phyloP scores from a whole-genome alignment of 2,329 filamentous ascomycete genomes.

The Xylariaceae sp. region DNA sequence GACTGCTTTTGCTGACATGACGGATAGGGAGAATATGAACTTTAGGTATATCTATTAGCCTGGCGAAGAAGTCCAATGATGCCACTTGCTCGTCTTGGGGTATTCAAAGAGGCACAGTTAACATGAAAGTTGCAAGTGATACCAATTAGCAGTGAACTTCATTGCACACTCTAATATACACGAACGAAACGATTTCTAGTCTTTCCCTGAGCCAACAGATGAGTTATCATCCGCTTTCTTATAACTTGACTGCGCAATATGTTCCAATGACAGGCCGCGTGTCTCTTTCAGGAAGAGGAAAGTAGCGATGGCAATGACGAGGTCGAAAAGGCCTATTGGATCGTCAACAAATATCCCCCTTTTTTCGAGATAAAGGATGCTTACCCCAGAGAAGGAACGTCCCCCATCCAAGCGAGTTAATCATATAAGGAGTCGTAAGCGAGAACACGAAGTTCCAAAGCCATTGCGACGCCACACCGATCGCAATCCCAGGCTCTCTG shows the following conservation, averaged over 20 bases:
- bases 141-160: not conserved
- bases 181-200: not conserved
- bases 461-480: conserved; percentile 45
- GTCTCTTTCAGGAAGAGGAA: conserved; percentile 61
- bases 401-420: conserved; percentile 42
- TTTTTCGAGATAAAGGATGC: not conserved
- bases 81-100: too few relatives aligned
- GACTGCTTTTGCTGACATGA: conserved; percentile 49
- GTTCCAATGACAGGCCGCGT: conserved; percentile 62
- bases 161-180: not conserved
- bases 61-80: too few relatives aligned
- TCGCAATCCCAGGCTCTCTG: conserved; percentile 42
- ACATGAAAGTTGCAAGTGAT: too few relatives aligned
- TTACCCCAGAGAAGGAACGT: conserved; percentile 44
- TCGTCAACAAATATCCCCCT: not conserved
- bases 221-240: conserved; percentile 15
- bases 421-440: conserved; percentile 46
- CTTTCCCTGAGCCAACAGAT: conserved; percentile 7
- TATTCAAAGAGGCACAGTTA: conserved; percentile 13
- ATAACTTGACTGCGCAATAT: conserved; percentile 36
- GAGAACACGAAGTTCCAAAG: conserved; percentile 46
- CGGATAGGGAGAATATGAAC: conserved; percentile 48
- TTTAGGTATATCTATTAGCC: too few relatives aligned
- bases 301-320: conserved; percentile 39
- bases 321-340: conserved; percentile 33